Evolutionary conservation across 148 eudicot genomes (phyloP), one percentile per base, ranked within the genome.

Genomic region (Camellia sinensis): DNA sequence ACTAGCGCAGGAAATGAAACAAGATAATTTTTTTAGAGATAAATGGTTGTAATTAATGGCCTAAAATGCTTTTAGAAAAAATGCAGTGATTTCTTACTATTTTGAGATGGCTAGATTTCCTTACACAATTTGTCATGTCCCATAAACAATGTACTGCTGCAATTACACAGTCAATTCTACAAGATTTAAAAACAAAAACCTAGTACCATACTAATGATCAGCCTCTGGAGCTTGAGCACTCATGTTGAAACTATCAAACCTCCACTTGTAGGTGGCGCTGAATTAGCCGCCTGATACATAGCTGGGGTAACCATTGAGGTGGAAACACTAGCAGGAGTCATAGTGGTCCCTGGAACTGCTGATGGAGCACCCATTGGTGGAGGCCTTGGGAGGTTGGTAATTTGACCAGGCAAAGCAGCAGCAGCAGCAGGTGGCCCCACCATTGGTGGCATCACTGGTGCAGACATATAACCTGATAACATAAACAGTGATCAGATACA

Each of bases 341-440:
- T 5, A 4, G 64, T n/a, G 70, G 67, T 29, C 45, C 86, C 90
- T 37, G 89, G 90, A 67, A 72, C 83, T 54, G 85, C 78, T n/a
- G 88, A 29, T 7, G 85, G 86, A 59, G 76, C 79, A 71, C 56
- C 80, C 83, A 79, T 59, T 29, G 88, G 63, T 64, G 90, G 91
- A 14, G 86, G 91, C 68, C 86, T 84, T 41, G 87, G 89, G 4
- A 18, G 85, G 57, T 89, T 87, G 72, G 85, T 87, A 76, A 76
- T 19, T 79, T 87, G 91, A 65, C 62, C 59, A 43, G 93, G 89
- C 72, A 87, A 67, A 37, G 75, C 72, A n/a, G 94, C 89, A 46
- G 84, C 86, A 85, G 88, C 92, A 3, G n/a, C n/a, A n/a, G 89
- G 89, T 71, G 89, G 90, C 69, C 80, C 86, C 3, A 82, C 74